These are phyloP conservation scores for Arabis hirsuta DNA, from an alignment of 345 rosid genomes.

Conservation along the genomic window DNA sequence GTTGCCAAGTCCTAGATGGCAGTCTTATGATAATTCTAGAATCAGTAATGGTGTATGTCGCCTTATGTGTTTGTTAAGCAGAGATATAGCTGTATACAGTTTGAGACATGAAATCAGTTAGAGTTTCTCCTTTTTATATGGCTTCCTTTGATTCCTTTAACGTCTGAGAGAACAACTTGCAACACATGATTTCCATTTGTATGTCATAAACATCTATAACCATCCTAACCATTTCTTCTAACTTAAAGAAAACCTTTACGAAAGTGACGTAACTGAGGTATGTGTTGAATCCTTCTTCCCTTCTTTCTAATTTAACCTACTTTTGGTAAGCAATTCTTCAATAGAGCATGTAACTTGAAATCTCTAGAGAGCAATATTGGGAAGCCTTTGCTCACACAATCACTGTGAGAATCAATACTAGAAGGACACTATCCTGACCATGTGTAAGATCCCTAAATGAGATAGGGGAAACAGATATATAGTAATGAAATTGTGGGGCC, in stretches of 20 bases:
- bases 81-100: conserved; percentile 26
- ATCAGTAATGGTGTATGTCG: conserved; percentile 16
- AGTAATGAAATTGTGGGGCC: conserved; percentile 38
- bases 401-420: conserved; percentile 38
- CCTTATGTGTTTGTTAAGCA: conserved; percentile 32
- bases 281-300: conserved; percentile 20
- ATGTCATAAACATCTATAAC: conserved; percentile 18
- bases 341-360: conserved; percentile 31
- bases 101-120: conserved; percentile 23
- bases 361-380: conserved; percentile 21
- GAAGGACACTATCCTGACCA: conserved; percentile 41
- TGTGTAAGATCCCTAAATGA: conserved; percentile 49
- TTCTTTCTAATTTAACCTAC: conserved; percentile 14
- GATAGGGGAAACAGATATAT: conserved; percentile 35
- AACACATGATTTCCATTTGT: conserved; percentile 20
- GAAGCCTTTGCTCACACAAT: conserved; percentile 43
- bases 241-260: conserved; percentile 17
- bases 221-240: conserved; percentile 23
- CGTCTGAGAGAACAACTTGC: conserved; percentile 29
- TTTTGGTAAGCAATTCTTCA: conserved; percentile 21
- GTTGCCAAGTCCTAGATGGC: conserved; percentile 28
- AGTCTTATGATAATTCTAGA: conserved; percentile 17
- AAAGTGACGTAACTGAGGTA: conserved; percentile 35
- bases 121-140: conserved; percentile 19
- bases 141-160: conserved; percentile 16